Evolutionary conservation across 805 yeast species (phyloP).

Genomic region (Candida orba): DNA sequence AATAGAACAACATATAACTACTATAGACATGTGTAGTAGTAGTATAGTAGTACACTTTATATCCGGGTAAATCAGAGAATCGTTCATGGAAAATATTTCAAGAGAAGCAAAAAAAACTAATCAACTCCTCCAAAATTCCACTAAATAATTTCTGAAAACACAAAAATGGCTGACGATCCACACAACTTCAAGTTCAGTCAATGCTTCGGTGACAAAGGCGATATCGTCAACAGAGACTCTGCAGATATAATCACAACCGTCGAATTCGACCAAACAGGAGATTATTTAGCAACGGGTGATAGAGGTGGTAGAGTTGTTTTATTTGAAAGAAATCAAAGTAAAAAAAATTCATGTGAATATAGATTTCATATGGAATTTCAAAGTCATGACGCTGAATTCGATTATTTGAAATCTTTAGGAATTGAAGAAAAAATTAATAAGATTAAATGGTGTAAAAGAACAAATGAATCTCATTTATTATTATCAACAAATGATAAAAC

Average conservation of each 20-base stretch:
- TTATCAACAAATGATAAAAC: conserved; percentile 95
- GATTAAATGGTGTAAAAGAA: conserved; percentile 90
- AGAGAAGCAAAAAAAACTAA: too few species aligned
- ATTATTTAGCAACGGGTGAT: conserved; percentile 96
- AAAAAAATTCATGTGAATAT: conserved; percentile 80
- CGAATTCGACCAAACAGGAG: conserved; percentile 92
- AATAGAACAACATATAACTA: too few species aligned
- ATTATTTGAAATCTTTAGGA: conserved; percentile 89
- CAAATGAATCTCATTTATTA: conserved; percentile 84
- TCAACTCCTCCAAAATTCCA: too few species aligned
- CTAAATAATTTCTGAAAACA: too few species aligned
- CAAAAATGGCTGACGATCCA: conserved; percentile 26
- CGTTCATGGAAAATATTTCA: too few species aligned
- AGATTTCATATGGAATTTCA: conserved; percentile 95
- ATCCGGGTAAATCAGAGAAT: too few species aligned
- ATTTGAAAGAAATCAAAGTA: conserved; percentile 78
- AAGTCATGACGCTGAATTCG: conserved; percentile 97
- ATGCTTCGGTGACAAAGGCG: conserved; percentile 98
- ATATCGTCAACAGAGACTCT: conserved; percentile 82
- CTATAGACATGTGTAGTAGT: too few species aligned
- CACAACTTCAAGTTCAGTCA: conserved; percentile 71
- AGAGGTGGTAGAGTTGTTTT: conserved; percentile 96
- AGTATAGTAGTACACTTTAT: too few species aligned
- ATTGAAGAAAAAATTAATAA: conserved; percentile 98
- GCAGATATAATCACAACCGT: conserved; percentile 97